A percentile compares a stretch with the other conserved stretches of the same genome.
Evolutionary conservation across 2,329 filamentous ascomycete genomes (phyloP).

Genomic region (Didymella sp.): DNA sequence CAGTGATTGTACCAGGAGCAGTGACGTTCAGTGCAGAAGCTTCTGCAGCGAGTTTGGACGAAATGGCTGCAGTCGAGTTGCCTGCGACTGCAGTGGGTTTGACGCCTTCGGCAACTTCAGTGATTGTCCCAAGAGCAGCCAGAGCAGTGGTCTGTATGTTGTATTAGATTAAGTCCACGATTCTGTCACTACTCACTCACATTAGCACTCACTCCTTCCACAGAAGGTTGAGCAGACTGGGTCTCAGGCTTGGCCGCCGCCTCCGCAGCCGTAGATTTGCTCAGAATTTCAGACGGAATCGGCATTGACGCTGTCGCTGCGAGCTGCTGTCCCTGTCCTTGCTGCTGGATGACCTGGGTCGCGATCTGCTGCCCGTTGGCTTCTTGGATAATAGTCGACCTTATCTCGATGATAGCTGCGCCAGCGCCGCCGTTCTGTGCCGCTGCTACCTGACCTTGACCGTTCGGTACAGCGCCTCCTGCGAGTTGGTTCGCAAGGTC

Average conservation of each 20-base stretch:
- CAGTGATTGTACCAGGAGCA: slow-evolving; percentile 17
- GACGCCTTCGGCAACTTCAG: slow-evolving; percentile 13
- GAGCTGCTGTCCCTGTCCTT: slow-evolving; percentile 16
- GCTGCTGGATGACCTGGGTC: slow-evolving; percentile 19
- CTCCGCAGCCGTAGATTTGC: slow-evolving; percentile 3
- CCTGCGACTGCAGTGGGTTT: neutral
- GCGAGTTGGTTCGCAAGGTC: slow-evolving; percentile 17
- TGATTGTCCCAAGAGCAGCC: slow-evolving; percentile 15
- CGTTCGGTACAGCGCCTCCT: neutral
- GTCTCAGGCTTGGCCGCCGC: slow-evolving; percentile 10
- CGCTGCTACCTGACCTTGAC: slow-evolving; percentile 16
- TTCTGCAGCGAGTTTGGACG: neutral
- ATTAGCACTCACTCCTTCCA: slow-evolving; percentile 18
- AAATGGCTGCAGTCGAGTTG: neutral
- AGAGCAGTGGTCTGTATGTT: slow-evolving; percentile 1
- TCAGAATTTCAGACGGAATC: slow-evolving; percentile 7
- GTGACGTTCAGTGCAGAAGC: neutral
- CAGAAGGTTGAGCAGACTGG: slow-evolving; percentile 10
- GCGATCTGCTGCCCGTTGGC: slow-evolving; percentile 19
- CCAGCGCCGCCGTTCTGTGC: slow-evolving; percentile 10
- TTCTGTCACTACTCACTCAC: slow-evolving; percentile 16
- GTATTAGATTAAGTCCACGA: neutral
- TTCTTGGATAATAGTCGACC: slow-evolving; percentile 22
- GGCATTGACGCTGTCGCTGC: slow-evolving; percentile 15
- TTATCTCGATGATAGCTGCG: slow-evolving; percentile 18